A percentile compares a stretch with the other conserved stretches of the same genome.
phyloP scores from a whole-genome alignment of 352 stramenopile species.

The Phytophthora aleatoria region DNA sequence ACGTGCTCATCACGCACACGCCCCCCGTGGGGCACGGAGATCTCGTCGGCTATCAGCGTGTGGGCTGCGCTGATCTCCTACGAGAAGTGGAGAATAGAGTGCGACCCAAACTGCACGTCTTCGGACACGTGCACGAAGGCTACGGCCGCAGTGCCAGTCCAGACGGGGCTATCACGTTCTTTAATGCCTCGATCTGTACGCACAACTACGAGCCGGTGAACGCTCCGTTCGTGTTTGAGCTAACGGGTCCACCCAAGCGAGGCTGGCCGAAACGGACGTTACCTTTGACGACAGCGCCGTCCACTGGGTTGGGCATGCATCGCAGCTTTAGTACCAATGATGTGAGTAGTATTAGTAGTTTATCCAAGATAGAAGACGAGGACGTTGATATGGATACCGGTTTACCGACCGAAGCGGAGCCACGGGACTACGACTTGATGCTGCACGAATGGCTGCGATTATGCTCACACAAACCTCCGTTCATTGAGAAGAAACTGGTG shows the following conservation, averaged over 20 bases:
- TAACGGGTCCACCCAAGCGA: constrained; percentile 36
- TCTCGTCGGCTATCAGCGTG: constrained; percentile 48
- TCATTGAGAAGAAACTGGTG: constrained; percentile 37
- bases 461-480: constrained; percentile 65
- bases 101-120: constrained; percentile 82
- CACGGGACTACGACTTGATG: constrained; percentile 51
- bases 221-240: constrained; percentile 62
- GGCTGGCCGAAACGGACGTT: constrained; percentile 21
- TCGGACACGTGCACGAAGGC: constrained; percentile 91
- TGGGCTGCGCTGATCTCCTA: constrained; percentile 82
- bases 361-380: constrained; percentile 21
- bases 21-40: constrained; percentile 85
- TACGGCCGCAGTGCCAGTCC: constrained; percentile 69
- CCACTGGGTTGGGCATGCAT: constrained; percentile 13
- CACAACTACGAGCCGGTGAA: constrained; percentile 81
- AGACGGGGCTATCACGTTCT: constrained; percentile 80
- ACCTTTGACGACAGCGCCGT: not conserved
- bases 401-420: constrained; percentile 11
- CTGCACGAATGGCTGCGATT: constrained; percentile 67
- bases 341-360: constrained; percentile 31
- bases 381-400: constrained; percentile 21
- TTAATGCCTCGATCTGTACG: constrained; percentile 87
- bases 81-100: constrained; percentile 69
- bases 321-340: constrained; percentile 34
- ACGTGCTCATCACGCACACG: constrained; percentile 90